Percentiles rank a stretch among this genome's conserved stretches.
phyloP scores from a whole-genome alignment of 129 eudicot genomes.

The Cynara cardunculus region DNA sequence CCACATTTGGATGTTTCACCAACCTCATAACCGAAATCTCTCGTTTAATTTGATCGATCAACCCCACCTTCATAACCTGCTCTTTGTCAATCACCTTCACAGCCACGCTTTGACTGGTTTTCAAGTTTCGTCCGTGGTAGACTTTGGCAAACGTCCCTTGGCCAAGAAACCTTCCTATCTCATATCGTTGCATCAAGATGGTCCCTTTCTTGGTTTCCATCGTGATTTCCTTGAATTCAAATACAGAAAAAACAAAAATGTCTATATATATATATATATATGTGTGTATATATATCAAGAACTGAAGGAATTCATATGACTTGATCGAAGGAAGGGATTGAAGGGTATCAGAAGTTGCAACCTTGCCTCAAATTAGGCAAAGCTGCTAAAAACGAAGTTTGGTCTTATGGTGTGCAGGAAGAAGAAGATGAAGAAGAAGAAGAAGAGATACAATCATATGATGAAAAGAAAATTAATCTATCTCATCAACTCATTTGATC shows the following conservation, averaged over 20 bases:
- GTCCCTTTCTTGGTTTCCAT: slow-evolving; percentile 39
- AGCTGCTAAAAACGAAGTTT: slow-evolving; percentile 4
- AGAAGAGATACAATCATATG: background rate
- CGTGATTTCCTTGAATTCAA: background rate
- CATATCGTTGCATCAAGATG: slow-evolving; percentile 50
- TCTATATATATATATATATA: background rate
- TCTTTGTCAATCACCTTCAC: slow-evolving; percentile 65
- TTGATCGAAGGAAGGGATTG: background rate
- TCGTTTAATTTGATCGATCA: slow-evolving; percentile 65
- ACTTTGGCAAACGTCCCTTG: slow-evolving; percentile 80
- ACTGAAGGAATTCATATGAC: background rate
- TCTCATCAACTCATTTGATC: background rate
- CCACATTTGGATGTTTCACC: slow-evolving; percentile 62
- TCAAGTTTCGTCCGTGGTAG: slow-evolving; percentile 45
- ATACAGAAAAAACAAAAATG: background rate
- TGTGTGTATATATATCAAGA: background rate
- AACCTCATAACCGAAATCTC: slow-evolving; percentile 70
- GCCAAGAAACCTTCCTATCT: slow-evolving; percentile 58
- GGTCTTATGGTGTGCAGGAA: background rate
- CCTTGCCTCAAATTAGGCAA: slow-evolving; percentile 23
- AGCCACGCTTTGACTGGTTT: slow-evolving; percentile 51
- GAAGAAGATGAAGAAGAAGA: background rate
- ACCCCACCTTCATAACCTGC: slow-evolving; percentile 43
- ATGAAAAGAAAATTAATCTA: background rate
- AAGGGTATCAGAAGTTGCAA: slow-evolving; percentile 4